phyloP scores from a whole-genome alignment of 2,329 filamentous ascomycete species.

The Cercospora sp. region DNA sequence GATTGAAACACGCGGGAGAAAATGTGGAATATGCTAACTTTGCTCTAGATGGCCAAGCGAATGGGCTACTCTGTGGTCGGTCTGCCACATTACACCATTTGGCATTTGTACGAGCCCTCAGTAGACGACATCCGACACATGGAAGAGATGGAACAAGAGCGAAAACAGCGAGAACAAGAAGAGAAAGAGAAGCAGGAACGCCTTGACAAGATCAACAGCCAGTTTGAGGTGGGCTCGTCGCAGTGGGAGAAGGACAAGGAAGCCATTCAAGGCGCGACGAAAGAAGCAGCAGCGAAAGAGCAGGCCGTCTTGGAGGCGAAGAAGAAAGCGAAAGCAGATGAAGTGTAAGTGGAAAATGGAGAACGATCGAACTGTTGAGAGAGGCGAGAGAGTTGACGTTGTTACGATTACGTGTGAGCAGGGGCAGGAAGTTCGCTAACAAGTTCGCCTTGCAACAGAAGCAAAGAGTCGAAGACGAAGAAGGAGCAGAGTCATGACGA shows the following conservation, averaged over 20 bases:
- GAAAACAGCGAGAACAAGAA: conserved; percentile 74
- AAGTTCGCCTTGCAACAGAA: conserved; percentile 28
- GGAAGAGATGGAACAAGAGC: conserved; percentile 96
- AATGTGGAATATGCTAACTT: not conserved
- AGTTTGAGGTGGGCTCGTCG: conserved; percentile 72
- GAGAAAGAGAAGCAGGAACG: conserved; percentile 72
- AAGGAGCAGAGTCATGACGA: conserved; percentile 15
- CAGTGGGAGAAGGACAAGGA: conserved; percentile 93
- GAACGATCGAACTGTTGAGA: conserved; percentile 9
- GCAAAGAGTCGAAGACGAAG: conserved; percentile 6
- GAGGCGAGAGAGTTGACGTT: conserved; percentile 13
- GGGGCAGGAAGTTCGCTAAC: conserved; percentile 32
- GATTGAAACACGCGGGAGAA: not conserved
- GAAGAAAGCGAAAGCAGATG: conserved; percentile 20
- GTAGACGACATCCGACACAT: conserved; percentile 96
- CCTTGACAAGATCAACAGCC: conserved; percentile 74
- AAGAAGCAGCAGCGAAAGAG: conserved; percentile 51
- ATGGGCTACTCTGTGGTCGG: conserved; percentile 97
- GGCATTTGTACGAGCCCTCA: conserved; percentile 99
- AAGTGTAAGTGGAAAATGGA: conserved; percentile 27
- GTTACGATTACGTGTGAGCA: conserved; percentile 17
- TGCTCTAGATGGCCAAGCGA: conserved; percentile 83
- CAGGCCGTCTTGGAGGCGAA: conserved; percentile 25
- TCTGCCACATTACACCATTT: conserved; percentile 95
- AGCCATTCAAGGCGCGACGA: conserved; percentile 68